Evolutionary conservation across 495 filamentous ascomycete species (phyloP).

Genomic region (Ascodesmis nigricans): DNA sequence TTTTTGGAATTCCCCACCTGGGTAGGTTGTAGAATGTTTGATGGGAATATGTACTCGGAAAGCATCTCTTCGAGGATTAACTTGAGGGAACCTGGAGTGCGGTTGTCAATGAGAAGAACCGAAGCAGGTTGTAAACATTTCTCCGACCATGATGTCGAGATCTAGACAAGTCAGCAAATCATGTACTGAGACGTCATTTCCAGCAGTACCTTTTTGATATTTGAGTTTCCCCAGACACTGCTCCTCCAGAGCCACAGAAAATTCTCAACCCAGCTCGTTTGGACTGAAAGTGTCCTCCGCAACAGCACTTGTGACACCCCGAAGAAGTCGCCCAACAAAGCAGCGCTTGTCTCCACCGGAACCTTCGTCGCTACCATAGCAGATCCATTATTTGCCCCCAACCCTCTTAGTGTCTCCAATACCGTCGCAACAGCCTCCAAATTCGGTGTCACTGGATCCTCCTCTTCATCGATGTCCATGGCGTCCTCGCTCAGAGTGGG

Average conservation of each 20-base stretch:
- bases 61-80: slow-evolving; percentile 9
- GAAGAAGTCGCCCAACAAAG: slow-evolving; percentile 13
- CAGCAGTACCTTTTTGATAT: slow-evolving; percentile 16
- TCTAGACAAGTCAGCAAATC: slow-evolving; percentile 2
- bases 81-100: not conserved
- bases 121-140: slow-evolving; percentile 5
- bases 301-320: slow-evolving; percentile 7
- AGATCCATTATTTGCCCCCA: not conserved
- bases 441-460: not conserved
- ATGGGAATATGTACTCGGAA: slow-evolving; percentile 14
- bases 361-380: not conserved
- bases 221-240: slow-evolving; percentile 18
- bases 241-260: slow-evolving; percentile 15
- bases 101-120: not conserved
- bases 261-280: slow-evolving; percentile 6
- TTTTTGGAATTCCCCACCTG: no score
- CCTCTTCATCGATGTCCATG: no score
- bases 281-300: slow-evolving; percentile 1
- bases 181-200: not conserved
- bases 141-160: slow-evolving; percentile 4
- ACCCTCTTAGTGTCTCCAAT: not conserved
- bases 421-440: slow-evolving; percentile 2
- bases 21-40: slow-evolving; percentile 6
- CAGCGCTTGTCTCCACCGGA: not conserved
- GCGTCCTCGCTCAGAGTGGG: not conserved